Evolutionary conservation across 768 basidiomycete genomes (phyloP).

Genomic region (Cubamyces lactineus): DNA sequence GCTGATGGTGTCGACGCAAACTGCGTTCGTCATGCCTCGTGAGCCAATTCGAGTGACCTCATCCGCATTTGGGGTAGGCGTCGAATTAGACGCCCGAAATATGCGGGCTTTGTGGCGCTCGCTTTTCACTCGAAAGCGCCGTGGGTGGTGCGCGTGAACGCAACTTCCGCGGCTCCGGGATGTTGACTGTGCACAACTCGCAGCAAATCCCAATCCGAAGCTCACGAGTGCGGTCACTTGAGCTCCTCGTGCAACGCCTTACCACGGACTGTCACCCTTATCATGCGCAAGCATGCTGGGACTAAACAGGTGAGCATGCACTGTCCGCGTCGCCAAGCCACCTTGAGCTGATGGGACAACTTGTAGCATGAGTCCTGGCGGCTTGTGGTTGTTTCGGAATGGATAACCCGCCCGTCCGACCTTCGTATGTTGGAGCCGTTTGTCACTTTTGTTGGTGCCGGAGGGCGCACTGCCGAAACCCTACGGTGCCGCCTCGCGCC

Average conservation of each 20-base stretch:
- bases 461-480: neutral
- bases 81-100: too few species aligned
- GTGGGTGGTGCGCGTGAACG: constrained; percentile 8
- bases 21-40: too few species aligned
- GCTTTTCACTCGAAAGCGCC: neutral
- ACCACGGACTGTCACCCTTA: constrained; percentile 1
- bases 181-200: neutral
- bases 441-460: neutral
- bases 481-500: constrained; percentile 6
- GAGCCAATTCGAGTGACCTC: too few species aligned
- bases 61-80: too few species aligned
- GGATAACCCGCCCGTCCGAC: neutral
- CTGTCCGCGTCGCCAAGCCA: neutral
- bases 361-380: neutral
- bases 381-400: neutral
- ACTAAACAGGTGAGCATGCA: neutral
- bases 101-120: constrained; percentile 12
- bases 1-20: too few species aligned
- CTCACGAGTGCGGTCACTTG: constrained; percentile 17
- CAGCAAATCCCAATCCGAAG: neutral
- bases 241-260: neutral
- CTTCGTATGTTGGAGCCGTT: constrained; percentile 4
- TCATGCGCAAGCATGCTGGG: neutral
- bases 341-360: neutral
- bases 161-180: neutral